phyloP scores from a whole-genome alignment of 768 basidiomycete genomes.

The Suillus decipiens region DNA sequence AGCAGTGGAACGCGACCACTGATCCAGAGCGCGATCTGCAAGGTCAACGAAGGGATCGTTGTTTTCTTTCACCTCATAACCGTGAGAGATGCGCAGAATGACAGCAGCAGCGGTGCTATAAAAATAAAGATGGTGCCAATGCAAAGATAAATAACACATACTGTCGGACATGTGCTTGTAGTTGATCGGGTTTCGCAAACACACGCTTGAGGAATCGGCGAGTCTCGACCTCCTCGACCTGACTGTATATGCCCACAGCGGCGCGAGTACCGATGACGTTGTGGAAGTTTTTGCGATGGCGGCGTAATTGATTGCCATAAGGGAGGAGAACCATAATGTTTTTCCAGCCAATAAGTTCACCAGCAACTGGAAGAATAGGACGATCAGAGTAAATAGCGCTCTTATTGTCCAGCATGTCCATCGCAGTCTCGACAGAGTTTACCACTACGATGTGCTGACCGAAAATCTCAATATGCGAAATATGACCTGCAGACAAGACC shows the following conservation, averaged over 20 bases:
- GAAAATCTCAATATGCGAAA: conserved; percentile 58
- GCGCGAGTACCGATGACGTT: conserved; percentile 42
- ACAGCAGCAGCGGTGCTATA: conserved; percentile 51
- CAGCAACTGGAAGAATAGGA: conserved; percentile 45
- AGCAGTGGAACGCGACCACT: conserved; percentile 49
- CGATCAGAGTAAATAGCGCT: conserved; percentile 68
- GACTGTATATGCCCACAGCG: conserved; percentile 34
- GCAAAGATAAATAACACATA: conserved; percentile 18
- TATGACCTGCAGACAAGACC: conserved; percentile 46
- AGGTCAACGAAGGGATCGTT: conserved; percentile 51
- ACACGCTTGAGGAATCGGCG: conserved; percentile 43
- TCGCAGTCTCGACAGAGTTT: conserved; percentile 50
- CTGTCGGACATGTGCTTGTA: conserved; percentile 44
- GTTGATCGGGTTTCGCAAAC: conserved; percentile 35
- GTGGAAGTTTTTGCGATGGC: conserved; percentile 44
- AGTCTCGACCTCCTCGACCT: conserved; percentile 42
- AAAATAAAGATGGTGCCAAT: conserved; percentile 4
- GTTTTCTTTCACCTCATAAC: conserved; percentile 55
- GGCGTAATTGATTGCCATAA: conserved; percentile 42
- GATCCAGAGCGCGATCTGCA: conserved; percentile 49
- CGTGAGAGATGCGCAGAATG: conserved; percentile 56
- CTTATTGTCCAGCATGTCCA: conserved; percentile 66
- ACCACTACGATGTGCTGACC: conserved; percentile 60
- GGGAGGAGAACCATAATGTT: conserved; percentile 38
- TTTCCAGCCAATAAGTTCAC: conserved; percentile 35